phyloP scores from a whole-genome alignment of 140 eudicot species.

The Cichorium intybus region DNA sequence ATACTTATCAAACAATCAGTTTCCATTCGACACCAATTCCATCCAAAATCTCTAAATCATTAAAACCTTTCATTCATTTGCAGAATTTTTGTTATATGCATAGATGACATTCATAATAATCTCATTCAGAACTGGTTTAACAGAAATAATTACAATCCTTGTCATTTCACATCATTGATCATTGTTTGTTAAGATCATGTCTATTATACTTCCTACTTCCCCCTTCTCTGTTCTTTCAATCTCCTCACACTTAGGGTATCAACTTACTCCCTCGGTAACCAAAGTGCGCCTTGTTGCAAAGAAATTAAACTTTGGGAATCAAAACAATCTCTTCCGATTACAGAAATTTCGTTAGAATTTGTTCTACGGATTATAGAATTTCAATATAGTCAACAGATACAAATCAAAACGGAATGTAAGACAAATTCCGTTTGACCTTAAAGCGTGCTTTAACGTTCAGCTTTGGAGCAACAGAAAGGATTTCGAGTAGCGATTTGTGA shows the following conservation, averaged over 20 bases:
- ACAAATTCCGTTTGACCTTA: background rate
- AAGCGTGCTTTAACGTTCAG: background rate
- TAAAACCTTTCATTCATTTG: no score
- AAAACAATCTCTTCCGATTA: background rate
- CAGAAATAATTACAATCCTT: background rate
- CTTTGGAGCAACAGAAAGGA: background rate
- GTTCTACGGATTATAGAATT: background rate
- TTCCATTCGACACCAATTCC: no score
- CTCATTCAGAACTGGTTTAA: background rate
- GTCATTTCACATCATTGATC: background rate
- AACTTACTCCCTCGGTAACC: no score
- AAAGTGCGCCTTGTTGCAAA: background rate
- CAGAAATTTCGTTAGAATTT: background rate
- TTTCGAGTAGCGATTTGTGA: background rate
- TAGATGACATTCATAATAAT: no score
- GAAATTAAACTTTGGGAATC: no score
- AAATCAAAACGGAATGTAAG: slow-evolving; percentile 1
- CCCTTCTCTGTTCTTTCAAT: no score
- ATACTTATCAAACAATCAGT: no score
- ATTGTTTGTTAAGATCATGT: background rate
- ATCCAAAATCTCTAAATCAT: no score
- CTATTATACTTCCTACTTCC: no score
- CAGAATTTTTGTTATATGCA: no score
- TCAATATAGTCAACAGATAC: slow-evolving; percentile 1
- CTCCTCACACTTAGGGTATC: background rate